phyloP scores from a whole-genome alignment of 1,139 yeast genomes.

The Suzukiozyma palmioleophila region DNA sequence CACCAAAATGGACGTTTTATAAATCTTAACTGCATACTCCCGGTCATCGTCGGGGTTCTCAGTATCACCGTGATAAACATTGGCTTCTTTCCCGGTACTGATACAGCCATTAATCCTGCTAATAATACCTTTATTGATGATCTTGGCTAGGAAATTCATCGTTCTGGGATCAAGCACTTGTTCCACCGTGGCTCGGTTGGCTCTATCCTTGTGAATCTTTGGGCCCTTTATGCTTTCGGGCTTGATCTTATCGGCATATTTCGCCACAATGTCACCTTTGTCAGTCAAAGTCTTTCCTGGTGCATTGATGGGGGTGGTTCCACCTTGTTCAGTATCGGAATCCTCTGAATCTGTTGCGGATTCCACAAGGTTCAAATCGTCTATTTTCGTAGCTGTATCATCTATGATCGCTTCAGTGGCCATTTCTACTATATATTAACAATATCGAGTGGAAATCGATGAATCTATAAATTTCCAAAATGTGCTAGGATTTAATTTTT shows the following conservation, averaged over 20 bases:
- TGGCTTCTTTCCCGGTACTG: constrained; percentile 97
- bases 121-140: constrained; percentile 78
- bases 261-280: constrained; percentile 57
- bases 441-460: neutral
- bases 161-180: constrained; percentile 96
- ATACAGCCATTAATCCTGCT: constrained; percentile 90
- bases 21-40: constrained; percentile 86
- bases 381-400: neutral
- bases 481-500: neutral
- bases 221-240: constrained; percentile 57
- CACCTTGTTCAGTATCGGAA: constrained; percentile 7
- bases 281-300: constrained; percentile 27
- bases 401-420: constrained; percentile 1
- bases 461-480: neutral
- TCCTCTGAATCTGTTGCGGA: constrained; percentile 12
- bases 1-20: constrained; percentile 91
- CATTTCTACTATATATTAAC: neutral
- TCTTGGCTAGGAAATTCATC: constrained; percentile 70
- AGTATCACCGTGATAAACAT: constrained; percentile 89
- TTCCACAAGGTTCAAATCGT: neutral
- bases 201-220: constrained; percentile 68
- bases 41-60: constrained; percentile 45
- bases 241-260: constrained; percentile 60
- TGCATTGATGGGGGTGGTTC: neutral
- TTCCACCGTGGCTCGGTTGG: constrained; percentile 94